Conservation (phyloP, 208 protist species). For the Phytomonas francai region DNA sequence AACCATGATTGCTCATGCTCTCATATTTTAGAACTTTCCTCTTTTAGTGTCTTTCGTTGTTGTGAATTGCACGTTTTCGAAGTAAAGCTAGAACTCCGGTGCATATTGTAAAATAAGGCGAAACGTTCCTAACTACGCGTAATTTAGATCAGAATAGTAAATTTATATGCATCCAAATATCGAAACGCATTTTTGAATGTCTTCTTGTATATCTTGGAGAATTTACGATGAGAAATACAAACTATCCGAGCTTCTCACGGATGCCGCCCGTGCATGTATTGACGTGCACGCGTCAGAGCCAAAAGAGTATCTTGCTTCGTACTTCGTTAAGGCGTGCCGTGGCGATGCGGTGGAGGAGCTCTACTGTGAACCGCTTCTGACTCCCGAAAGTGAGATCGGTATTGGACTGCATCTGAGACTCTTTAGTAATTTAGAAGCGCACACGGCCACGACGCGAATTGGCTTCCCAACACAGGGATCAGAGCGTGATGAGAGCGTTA, state of each 20-base stretch:
- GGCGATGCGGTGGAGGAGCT: conserved; percentile 30
- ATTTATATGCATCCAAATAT: background rate
- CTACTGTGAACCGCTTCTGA: conserved; percentile 19
- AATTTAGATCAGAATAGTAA: background rate
- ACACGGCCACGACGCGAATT: background rate
- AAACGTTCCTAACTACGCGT: background rate
- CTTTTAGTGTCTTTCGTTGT: background rate
- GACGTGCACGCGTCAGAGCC: conserved; percentile 37
- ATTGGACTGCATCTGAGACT: conserved; percentile 3
- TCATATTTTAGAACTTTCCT: background rate
- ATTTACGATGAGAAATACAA: conserved; percentile 64
- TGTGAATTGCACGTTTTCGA: background rate
- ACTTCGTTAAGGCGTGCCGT: conserved; percentile 44
- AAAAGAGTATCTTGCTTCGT: conserved; percentile 53
- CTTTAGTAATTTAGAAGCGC: background rate
- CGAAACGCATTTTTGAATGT: background rate
- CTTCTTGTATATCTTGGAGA: conserved; percentile 46
- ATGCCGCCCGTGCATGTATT: conserved; percentile 71
- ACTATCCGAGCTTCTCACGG: conserved; percentile 59
- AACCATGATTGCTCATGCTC: background rate
- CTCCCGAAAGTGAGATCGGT: conserved; percentile 15
- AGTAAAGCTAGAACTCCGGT: background rate
- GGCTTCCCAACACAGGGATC: background rate
- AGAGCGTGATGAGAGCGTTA: background rate
- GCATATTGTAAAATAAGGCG: background rate